These are phyloP conservation scores for Inga leiocalycina DNA, from an alignment of 306 rosid species.

Conservation along the genomic window DNA sequence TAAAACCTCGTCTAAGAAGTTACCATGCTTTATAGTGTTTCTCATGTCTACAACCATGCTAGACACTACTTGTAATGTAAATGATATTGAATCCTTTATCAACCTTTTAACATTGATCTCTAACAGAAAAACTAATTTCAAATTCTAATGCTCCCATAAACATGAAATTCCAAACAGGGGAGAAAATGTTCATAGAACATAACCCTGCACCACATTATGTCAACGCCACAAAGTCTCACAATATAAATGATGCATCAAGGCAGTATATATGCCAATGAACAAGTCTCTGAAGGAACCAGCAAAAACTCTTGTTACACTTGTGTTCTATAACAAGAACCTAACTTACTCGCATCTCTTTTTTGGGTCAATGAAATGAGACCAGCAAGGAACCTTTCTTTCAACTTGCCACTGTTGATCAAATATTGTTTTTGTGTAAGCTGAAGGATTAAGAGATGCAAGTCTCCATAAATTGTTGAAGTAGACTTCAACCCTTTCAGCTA, in stretches of 20 bases:
- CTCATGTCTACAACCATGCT: constrained; percentile 8
- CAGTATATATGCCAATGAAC: not conserved
- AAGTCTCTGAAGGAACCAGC: constrained; percentile 18
- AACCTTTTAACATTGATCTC: not conserved
- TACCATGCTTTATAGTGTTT: not conserved
- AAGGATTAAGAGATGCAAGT: constrained; percentile 62
- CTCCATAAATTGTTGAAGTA: constrained; percentile 84
- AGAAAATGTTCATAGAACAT: not conserved
- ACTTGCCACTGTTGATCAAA: constrained; percentile 85
- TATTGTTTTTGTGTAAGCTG: constrained; percentile 61
- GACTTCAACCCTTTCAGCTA: constrained; percentile 67
- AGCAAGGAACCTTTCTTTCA: constrained; percentile 84
- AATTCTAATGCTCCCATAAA: not conserved
- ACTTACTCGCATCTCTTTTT: constrained; percentile 76
- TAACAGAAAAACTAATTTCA: not conserved
- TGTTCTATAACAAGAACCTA: constrained; percentile 13
- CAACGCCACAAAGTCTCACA: constrained; percentile 7
- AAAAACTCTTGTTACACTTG: constrained; percentile 5
- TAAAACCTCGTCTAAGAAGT: not conserved
- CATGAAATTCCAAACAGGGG: constrained; percentile 7
- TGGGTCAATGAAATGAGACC: constrained; percentile 77
- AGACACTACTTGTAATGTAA: not conserved
- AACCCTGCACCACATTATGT: constrained; percentile 1
- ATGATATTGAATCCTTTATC: constrained; percentile 8
- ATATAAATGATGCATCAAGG: constrained; percentile 17